phyloP scores from a whole-genome alignment of 257 asterid species.

The Penstemon barbatus region DNA sequence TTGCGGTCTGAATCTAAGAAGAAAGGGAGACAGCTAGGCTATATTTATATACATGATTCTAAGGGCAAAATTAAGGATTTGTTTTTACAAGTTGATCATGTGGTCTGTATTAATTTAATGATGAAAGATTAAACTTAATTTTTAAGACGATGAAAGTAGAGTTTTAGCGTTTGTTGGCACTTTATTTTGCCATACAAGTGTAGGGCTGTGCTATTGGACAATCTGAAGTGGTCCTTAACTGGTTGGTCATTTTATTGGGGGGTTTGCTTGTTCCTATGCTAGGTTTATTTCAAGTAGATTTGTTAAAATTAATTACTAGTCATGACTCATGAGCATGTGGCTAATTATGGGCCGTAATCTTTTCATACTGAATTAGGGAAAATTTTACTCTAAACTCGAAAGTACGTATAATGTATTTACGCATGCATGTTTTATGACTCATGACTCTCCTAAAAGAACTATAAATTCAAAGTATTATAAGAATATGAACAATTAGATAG shows the following conservation, averaged over 20 bases:
- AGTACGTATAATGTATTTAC: neutral
- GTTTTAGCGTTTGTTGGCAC: conserved; percentile 30
- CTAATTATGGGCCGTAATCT: no score
- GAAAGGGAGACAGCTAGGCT: conserved; percentile 52
- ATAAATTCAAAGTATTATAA: no score
- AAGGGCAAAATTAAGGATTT: conserved; percentile 14
- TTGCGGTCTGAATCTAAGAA: conserved; percentile 31
- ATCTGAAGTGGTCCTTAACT: conserved; percentile 31
- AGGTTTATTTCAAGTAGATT: neutral
- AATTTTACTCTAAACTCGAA: neutral
- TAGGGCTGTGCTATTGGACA: conserved; percentile 21
- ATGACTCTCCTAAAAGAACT: no score
- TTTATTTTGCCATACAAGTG: conserved; percentile 34
- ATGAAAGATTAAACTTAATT: neutral
- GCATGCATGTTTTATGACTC: no score
- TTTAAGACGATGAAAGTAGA: conserved; percentile 15
- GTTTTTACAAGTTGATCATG: conserved; percentile 38
- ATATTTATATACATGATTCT: conserved; percentile 29
- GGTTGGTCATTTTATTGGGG: conserved; percentile 4
- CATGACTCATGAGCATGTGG: no score
- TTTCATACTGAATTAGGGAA: neutral
- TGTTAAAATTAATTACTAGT: no score
- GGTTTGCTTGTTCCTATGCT: neutral
- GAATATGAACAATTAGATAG: no score
- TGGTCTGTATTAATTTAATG: conserved; percentile 31